Evolutionary conservation across 2,329 filamentous ascomycete species (phyloP).

Genomic region (Drechslerella coelobrocha): DNA sequence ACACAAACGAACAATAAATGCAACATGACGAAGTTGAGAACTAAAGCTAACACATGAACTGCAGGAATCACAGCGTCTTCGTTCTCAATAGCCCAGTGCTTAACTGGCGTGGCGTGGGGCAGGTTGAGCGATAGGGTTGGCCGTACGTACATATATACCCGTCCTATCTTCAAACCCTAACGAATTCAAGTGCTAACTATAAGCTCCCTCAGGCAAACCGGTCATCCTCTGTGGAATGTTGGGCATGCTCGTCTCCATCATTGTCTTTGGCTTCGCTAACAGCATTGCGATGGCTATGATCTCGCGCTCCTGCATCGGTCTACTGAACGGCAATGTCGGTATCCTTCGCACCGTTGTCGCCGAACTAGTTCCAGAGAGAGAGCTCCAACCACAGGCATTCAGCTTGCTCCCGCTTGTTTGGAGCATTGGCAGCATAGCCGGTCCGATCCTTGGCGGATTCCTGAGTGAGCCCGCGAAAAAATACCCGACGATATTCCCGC

Average conservation of each 20-base stretch:
- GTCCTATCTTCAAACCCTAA: background rate
- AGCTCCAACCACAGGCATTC: slow-evolving; percentile 82
- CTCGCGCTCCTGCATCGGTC: slow-evolving; percentile 78
- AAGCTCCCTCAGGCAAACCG: slow-evolving; percentile 68
- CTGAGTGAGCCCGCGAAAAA: slow-evolving; percentile 81
- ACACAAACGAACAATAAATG: no score
- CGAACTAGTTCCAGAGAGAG: slow-evolving; percentile 85
- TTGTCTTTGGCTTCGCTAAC: slow-evolving; percentile 83
- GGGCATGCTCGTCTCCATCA: slow-evolving; percentile 79
- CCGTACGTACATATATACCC: background rate
- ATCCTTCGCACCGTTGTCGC: slow-evolving; percentile 92
- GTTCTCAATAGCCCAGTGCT: slow-evolving; percentile 74
- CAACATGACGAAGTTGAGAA: slow-evolving; percentile 60
- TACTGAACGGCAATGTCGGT: slow-evolving; percentile 89
- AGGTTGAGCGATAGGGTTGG: slow-evolving; percentile 78
- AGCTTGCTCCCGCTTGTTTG: slow-evolving; percentile 91
- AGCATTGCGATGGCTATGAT: slow-evolving; percentile 79
- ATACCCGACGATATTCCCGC: slow-evolving; percentile 73
- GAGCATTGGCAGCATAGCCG: slow-evolving; percentile 85
- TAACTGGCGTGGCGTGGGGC: slow-evolving; percentile 77
- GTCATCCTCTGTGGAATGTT: slow-evolving; percentile 75
- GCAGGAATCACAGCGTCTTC: slow-evolving; percentile 68
- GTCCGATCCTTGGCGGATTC: slow-evolving; percentile 82
- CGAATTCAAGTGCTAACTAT: background rate
- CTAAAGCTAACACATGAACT: slow-evolving; percentile 5